Base-by-base conservation (phyloP, 257 asterid genomes). In the Plantago ovata region DNA sequence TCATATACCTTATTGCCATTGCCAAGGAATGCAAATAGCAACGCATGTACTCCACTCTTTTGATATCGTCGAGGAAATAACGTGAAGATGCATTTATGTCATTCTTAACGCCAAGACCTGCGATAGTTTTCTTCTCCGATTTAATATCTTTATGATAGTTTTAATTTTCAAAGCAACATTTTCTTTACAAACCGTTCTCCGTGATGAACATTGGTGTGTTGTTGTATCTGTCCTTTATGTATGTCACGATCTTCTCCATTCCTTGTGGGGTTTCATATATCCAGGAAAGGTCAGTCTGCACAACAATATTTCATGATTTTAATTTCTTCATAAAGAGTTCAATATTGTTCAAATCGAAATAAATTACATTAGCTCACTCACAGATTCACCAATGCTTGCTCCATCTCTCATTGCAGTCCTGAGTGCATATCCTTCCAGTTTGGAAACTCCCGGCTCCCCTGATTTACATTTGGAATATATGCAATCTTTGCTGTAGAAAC, bases 401-500 rank as follows among this genome's bases (percentile, higher is more conserved):
- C 81, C 89, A 43, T 77, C 70, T 69, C 70, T 84, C 6, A 46
- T 1, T 7, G 77, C 59, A 1, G 77, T 79, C 33, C 70, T 56
- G 14, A 67, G 33, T 38, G 56, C 51, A 36, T 56, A 73, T 24
- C 94, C 89, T 66, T 75, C 86, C 9, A 76, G 39, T 69, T 44
- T 47, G 40, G 83, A 53, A 14, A 68, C 75, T 38, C 81, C 81
- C 6, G 77, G 72, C 13, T 77, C 79, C 22, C 69, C 78, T 46
- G 66, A 52, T 60, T 75, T 76, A 39, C 89, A 81, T 12, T 42
- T 24, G 1, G 89, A 77, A 59, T 57, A 58, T 9, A 79, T 50
- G 75, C 94, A 84, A 19, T 81, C 94, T 69, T 77, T 71, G 58
- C 65, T 73, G 58, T 81, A 84, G 69, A 68, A 70, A 49, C 78